Base-by-base conservation (phyloP, 169 alveolate species). In the Hepatocystis sp. region DNA sequence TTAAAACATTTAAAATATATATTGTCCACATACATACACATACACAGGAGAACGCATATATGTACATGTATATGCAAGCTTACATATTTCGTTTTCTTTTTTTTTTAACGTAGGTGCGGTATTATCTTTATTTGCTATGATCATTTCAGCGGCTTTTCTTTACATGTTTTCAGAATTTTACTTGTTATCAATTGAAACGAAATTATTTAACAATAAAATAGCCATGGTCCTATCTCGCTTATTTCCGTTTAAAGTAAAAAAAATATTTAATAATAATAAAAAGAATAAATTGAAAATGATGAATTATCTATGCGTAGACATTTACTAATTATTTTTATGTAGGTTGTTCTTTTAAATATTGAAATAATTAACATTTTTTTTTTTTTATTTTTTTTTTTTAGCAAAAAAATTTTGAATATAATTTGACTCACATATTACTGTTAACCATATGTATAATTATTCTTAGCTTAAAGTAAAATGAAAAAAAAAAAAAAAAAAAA, bases 141-240 rank as follows among this genome's bases (percentile, higher is more conserved):
- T 71, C 4, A 56, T 58, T 52, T 71, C 86, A 64, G 86, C 86
- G 30, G 39, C 76, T 13, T 71, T 71, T 63, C 86, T 71, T 49
- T 71, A 71, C 30, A 71, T 71, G 86, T 71, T 71, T 71, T 71
- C 86, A 28, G 86, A 71, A 71, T 71, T 71, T 71, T 71, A 42
- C 25, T 27, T 42, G 64, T 44, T 71, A 60, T 56, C 86, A 56
- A 19, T 56, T 27, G 86, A 71, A 71, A 8, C 71, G n/a, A 71
- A 71, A 49, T 56, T 71, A 32, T 40, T 71, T 56, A 60, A 71
- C 58, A 71, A 71, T 51, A 71, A 71, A 71, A 4, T 71, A 25
- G 58, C 76, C 65, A 42, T 71, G 68, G 49, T 71, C 2, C 44
- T 71, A 36, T 40, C 64, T 25, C 86, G 86, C 28, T 55, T 71